phyloP scores from a whole-genome alignment of 768 basidiomycete species.

The Asterophora lycoperdoides region DNA sequence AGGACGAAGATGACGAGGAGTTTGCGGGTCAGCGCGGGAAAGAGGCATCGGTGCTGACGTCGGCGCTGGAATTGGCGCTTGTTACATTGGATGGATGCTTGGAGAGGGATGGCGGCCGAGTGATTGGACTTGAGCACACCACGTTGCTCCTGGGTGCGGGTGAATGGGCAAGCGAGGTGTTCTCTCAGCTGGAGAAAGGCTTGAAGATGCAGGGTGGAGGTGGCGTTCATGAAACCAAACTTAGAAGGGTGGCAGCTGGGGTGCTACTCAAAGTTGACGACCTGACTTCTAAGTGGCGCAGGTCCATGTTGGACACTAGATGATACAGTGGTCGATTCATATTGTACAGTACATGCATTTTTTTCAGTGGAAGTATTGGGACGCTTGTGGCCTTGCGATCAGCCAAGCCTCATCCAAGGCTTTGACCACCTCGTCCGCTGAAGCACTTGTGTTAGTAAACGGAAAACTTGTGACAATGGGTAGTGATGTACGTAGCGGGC shows the following conservation, averaged over 20 bases:
- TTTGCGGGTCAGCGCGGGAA: conserved; percentile 34
- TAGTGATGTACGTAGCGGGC: conserved; percentile 18
- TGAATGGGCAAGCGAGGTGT: conserved; percentile 78
- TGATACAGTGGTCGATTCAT: conserved; percentile 1
- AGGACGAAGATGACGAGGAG: conserved; percentile 32
- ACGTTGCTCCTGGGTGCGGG: conserved; percentile 62
- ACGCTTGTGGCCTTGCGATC: conserved; percentile 8
- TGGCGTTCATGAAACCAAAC: conserved; percentile 55
- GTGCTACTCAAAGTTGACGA: conserved; percentile 79
- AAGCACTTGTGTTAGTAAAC: background rate
- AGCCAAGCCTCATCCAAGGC: conserved; percentile 15
- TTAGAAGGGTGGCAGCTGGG: conserved; percentile 71
- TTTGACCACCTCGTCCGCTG: conserved; percentile 14
- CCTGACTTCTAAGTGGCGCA: conserved; percentile 61
- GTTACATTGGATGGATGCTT: conserved; percentile 70
- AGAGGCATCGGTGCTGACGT: conserved; percentile 70
- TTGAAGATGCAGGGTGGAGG: conserved; percentile 57
- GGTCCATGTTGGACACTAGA: conserved; percentile 50
- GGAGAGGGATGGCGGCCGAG: conserved; percentile 73
- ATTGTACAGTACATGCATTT: conserved; percentile 35
- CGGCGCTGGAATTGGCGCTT: conserved; percentile 74
- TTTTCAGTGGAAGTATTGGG: conserved; percentile 16
- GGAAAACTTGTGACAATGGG: background rate
- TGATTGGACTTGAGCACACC: conserved; percentile 73
- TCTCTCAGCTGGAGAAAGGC: conserved; percentile 63